Evolutionary conservation across 2,329 filamentous ascomycete species (phyloP).

Genomic region (Alternaria rosae): DNA sequence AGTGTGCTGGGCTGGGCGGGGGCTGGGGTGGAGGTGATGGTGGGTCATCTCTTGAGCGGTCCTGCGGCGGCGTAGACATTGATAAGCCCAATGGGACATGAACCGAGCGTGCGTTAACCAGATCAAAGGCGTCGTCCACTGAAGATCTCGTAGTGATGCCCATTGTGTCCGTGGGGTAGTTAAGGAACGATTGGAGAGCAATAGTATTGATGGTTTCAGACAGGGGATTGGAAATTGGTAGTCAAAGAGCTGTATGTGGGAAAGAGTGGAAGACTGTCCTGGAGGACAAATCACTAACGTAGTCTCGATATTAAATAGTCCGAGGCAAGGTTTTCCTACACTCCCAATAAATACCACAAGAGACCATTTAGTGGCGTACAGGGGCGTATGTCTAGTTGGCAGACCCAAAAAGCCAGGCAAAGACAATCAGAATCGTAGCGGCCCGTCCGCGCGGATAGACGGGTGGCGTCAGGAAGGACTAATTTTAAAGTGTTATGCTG

Average conservation of each 20-base stretch:
- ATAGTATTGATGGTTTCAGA: background rate
- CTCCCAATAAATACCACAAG: constrained; percentile 3
- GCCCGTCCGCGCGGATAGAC: constrained; percentile 47
- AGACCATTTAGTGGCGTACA: constrained; percentile 24
- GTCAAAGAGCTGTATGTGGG: background rate
- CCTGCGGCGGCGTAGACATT: constrained; percentile 16
- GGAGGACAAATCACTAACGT: constrained; percentile 26
- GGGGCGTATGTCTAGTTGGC: constrained; percentile 33
- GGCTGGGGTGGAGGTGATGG: constrained; percentile 52
- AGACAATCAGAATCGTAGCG: constrained; percentile 44
- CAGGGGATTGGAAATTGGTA: background rate
- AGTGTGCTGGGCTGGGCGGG: constrained; percentile 49
- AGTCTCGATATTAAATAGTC: constrained; percentile 40
- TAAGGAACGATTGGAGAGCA: background rate
- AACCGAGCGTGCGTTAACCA: background rate
- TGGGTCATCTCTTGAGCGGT: constrained; percentile 47
- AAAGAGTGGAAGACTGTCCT: background rate
- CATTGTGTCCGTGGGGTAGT: constrained; percentile 1
- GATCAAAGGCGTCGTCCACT: background rate
- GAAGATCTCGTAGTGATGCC: constrained; percentile 1
- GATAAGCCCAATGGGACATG: background rate
- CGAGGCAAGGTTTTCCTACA: constrained; percentile 11
- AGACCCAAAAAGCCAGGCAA: constrained; percentile 30
- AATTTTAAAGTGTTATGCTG: constrained; percentile 30
- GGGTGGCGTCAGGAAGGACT: constrained; percentile 36